Percentiles rank a stretch among this genome's conserved stretches.
Evolutionary conservation across 2,329 filamentous ascomycete genomes (phyloP).

Genomic region (Trichoderma oligosporum): DNA sequence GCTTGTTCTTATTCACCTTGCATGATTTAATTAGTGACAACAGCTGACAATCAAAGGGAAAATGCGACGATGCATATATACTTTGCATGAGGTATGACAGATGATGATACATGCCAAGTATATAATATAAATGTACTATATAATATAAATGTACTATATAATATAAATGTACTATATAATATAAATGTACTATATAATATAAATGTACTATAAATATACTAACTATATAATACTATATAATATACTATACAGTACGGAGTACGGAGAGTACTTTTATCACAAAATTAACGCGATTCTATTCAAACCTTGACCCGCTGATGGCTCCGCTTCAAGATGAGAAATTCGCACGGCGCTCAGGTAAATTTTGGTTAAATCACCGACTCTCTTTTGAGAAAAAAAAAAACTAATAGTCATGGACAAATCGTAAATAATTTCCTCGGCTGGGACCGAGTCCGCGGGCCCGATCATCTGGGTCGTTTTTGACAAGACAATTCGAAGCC

Average conservation of each 20-base stretch:
- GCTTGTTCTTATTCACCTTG: neutral
- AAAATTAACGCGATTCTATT: neutral
- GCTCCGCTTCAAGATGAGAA: constrained; percentile 6
- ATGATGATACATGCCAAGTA: no score
- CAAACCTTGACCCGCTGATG: constrained; percentile 2
- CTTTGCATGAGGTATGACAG: no score
- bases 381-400: neutral
- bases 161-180: no score
- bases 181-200: no score
- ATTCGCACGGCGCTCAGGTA: neutral
- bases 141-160: no score
- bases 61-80: neutral
- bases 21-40: constrained; percentile 10
- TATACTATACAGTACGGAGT: no score
- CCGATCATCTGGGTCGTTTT: constrained; percentile 7
- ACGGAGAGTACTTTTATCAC: no score
- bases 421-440: constrained; percentile 9
- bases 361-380: neutral
- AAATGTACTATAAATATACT: no score
- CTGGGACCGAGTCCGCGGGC: constrained; percentile 15
- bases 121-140: no score
- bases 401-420: neutral
- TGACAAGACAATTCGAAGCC: neutral
- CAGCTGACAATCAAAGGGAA: neutral
- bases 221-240: no score